Evolutionary conservation across 345 rosid species (phyloP).

Genomic region (Melaleuca alternifolia): DNA sequence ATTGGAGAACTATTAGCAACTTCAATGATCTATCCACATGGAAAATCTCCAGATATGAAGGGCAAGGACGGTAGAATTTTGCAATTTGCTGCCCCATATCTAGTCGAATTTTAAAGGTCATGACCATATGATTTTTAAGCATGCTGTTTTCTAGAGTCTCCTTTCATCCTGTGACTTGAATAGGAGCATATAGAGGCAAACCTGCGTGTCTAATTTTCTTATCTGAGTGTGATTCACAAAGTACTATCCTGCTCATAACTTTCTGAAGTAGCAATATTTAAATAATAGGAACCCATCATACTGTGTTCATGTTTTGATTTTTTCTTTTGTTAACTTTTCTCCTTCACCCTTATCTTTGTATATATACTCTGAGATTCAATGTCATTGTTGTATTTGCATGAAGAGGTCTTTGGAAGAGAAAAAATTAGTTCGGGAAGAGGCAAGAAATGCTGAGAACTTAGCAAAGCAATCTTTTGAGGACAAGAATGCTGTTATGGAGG

Average conservation of each 20-base stretch:
- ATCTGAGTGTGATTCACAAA: not conserved
- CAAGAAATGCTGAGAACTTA: slow-evolving; percentile 54
- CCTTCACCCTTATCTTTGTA: not conserved
- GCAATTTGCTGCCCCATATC: not conserved
- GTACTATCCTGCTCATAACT: not conserved
- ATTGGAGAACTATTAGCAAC: not conserved
- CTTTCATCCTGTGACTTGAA: not conserved
- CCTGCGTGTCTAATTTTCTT: not conserved
- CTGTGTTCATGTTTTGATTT: not conserved
- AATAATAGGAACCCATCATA: not conserved
- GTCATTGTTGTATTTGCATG: not conserved
- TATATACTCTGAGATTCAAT: not conserved
- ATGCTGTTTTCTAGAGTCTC: not conserved
- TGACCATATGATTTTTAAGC: not conserved
- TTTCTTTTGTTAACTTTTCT: not conserved
- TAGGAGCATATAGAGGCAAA: not conserved
- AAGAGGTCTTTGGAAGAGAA: slow-evolving; percentile 87
- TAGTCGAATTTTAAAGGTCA: not conserved
- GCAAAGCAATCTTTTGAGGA: slow-evolving; percentile 66
- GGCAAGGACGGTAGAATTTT: not conserved
- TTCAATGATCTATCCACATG: not conserved
- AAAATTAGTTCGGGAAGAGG: slow-evolving; percentile 50
- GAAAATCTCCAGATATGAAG: not conserved
- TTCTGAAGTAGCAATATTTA: not conserved
- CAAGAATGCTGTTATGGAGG: slow-evolving; percentile 54